A percentile compares a stretch with the other conserved stretches of the same genome.
Conservation (phyloP, 2,329 filamentous ascomycete genomes). For the Colletotrichum sp. region DNA sequence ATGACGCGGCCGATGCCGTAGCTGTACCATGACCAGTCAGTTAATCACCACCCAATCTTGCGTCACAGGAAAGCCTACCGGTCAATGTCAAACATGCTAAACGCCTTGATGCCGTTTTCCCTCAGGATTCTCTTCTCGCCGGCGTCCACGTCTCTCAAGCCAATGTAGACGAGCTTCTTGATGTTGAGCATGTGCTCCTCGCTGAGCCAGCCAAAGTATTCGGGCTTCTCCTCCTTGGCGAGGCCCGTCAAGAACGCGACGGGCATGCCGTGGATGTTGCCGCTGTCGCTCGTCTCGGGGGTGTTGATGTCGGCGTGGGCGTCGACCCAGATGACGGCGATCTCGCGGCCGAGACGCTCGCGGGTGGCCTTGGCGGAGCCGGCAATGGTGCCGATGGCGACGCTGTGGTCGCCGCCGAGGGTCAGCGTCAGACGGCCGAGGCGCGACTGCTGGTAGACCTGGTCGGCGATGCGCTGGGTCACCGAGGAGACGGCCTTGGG, state of each 20-base stretch:
- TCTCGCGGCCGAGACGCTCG: constrained; percentile 80
- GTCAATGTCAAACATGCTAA: constrained; percentile 98
- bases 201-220: constrained; percentile 89
- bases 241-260: constrained; percentile 90
- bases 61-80: constrained; percentile 32
- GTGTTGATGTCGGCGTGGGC: constrained; percentile 98
- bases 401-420: constrained; percentile 93
- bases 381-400: constrained; percentile 91
- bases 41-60: not conserved
- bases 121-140: constrained; percentile 91
- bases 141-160: constrained; percentile 88
- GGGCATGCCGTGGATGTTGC: constrained; percentile 98
- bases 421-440: constrained; percentile 89
- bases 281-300: constrained; percentile 85
- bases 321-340: constrained; percentile 98
- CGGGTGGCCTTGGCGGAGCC: constrained; percentile 86
- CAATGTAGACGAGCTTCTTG: constrained; percentile 95
- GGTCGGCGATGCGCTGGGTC: constrained; percentile 76
- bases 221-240: constrained; percentile 74
- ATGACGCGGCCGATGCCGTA: constrained; percentile 95
- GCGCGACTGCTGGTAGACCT: constrained; percentile 86
- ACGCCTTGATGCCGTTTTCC: constrained; percentile 91
- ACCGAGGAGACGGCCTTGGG: constrained; percentile 85
- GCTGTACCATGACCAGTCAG: not conserved
- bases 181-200: constrained; percentile 72